These are phyloP conservation scores for Entomortierella lignicola DNA, from an alignment of 192 early-diverging fungal species.

Conservation along the genomic window DNA sequence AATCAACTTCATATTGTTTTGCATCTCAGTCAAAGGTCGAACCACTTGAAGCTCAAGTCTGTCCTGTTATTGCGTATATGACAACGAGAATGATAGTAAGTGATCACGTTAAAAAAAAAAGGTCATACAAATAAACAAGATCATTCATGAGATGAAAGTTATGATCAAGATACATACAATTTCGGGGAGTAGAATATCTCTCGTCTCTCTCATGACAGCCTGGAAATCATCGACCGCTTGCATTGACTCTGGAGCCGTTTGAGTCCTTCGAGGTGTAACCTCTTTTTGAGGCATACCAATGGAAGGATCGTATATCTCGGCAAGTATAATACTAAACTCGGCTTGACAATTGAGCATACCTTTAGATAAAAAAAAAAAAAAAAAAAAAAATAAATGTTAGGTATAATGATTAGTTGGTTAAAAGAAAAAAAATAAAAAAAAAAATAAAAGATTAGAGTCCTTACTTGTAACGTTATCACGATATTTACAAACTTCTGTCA, in stretches of 20 bases:
- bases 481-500: constrained; percentile 41
- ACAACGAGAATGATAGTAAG: not conserved
- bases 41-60: constrained; percentile 83
- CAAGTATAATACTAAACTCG: constrained; percentile 54
- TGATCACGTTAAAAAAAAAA: not conserved
- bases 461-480: constrained; percentile 40
- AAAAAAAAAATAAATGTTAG: not conserved
- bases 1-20: constrained; percentile 80
- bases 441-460: not conserved
- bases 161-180: constrained; percentile 39
- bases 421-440: not conserved
- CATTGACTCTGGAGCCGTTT: constrained; percentile 48
- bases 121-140: too few species aligned
- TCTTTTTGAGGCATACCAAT: constrained; percentile 25
- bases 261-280: constrained; percentile 34
- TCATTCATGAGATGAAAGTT: too few species aligned
- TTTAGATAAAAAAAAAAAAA: not conserved
- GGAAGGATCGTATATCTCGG: constrained; percentile 51
- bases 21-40: constrained; percentile 80
- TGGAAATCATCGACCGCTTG: constrained; percentile 48
- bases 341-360: constrained; percentile 54
- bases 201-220: constrained; percentile 43
- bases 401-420: too few species aligned
- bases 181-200: constrained; percentile 51
- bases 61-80: constrained; percentile 44